Evolutionary conservation across 257 asterid genomes (phyloP), one percentile per base, ranked within the genome.

Genomic region (Rhazya stricta): DNA sequence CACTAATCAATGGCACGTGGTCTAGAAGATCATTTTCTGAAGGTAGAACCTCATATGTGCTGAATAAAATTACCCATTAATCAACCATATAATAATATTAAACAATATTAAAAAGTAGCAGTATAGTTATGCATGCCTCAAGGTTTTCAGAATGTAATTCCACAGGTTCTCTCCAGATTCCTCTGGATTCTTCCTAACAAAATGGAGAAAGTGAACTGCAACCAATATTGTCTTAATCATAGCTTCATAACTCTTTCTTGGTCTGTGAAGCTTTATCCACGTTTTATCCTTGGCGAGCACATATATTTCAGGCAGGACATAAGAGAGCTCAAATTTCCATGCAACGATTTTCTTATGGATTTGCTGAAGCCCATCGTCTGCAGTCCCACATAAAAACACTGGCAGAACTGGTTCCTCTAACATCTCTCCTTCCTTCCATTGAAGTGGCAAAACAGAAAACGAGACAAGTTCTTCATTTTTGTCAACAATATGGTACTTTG

Each of bases 251-350:
- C 84, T 53, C 68, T 80, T 84, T 68, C 77, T 81, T 39, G 97
- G 97, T 45, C 50, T 83, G 37, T 79, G 84, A 54, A 91, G 91
- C 84, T 83, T 85, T 29, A 88, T 81, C 97, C 96, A 91, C 71
- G 50, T 45, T 69, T 79, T 81, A 37, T 84, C 79, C 69, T 81
- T 81, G 30, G 78, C 61, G 62, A 87, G 88, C 58, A 83, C 93
- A 78, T 83, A 77, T 68, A 89, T 74, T 73, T 83, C 91, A 5
- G 97, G 93, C 54, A 50, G 74, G 76, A n/a, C 78, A 69, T 71
- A 74, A 30, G 86, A 84, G 34, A 91, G 87, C 15, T 82, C 84
- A 74, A 86, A 84, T 79, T 79, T 89, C 97, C 97, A 89, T 11
- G 93, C 97, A 65, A 79, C 63, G 9, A 79, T 90, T 82, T 79